phyloP scores from a whole-genome alignment of 2,329 filamentous ascomycete species.

The Trichoderma afroharzianum region DNA sequence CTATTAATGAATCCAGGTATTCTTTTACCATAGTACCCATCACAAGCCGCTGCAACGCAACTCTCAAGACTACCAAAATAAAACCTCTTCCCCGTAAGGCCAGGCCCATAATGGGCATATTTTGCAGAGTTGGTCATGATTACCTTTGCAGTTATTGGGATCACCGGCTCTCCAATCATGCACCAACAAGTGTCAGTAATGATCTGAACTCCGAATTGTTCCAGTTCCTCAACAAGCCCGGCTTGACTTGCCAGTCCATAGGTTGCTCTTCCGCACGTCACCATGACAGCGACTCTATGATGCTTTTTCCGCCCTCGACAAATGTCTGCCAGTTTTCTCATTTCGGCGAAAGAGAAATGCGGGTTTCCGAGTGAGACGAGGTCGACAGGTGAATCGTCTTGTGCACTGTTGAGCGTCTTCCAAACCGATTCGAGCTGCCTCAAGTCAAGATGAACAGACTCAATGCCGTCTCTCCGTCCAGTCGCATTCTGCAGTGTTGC shows the following conservation, averaged over 20 bases:
- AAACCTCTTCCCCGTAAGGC: slow-evolving; percentile 23
- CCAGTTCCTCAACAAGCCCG: slow-evolving; percentile 29
- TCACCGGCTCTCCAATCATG: slow-evolving; percentile 40
- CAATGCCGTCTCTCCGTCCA: neutral
- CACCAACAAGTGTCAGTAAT: slow-evolving; percentile 48
- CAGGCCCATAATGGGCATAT: slow-evolving; percentile 42
- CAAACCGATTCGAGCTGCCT: neutral
- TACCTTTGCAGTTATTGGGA: slow-evolving; percentile 25
- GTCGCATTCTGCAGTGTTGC: slow-evolving; percentile 9
- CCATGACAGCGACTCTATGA: slow-evolving; percentile 17
- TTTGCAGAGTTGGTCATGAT: slow-evolving; percentile 46
- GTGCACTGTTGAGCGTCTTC: slow-evolving; percentile 20
- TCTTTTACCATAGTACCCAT: neutral
- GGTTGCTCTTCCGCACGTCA: slow-evolving; percentile 18
- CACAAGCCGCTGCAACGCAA: slow-evolving; percentile 26
- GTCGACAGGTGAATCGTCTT: slow-evolving; percentile 25
- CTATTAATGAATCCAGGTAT: neutral
- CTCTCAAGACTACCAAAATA: slow-evolving; percentile 25
- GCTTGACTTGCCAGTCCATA: slow-evolving; percentile 22
- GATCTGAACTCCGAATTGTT: slow-evolving; percentile 36
- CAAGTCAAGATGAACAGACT: neutral
- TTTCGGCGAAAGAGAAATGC: slow-evolving; percentile 40
- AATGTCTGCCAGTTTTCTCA: slow-evolving; percentile 30
- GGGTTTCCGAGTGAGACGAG: slow-evolving; percentile 44
- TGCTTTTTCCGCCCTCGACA: slow-evolving; percentile 27